Evolutionary conservation across 345 rosid genomes (phyloP), one percentile per base, ranked within the genome.

Genomic region (Sonneratia caseolaris): DNA sequence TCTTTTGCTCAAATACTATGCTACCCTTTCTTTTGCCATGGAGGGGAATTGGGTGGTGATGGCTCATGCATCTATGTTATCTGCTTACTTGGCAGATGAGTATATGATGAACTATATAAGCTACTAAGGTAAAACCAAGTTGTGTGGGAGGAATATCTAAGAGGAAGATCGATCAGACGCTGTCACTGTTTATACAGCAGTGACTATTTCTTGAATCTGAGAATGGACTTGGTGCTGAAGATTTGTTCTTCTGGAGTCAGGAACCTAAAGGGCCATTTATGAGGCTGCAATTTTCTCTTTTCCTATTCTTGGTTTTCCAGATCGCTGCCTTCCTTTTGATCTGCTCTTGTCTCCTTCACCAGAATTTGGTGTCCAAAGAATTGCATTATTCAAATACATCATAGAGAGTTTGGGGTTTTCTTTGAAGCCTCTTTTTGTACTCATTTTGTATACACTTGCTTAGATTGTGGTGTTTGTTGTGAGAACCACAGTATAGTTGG

Each of bases 341-440:
- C 19, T 51, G 18, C 38, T 27, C 53, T 66, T 64, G 18, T 48
- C 35, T 68, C 72, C 65, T 72, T 37, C 49, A 22, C 65, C 73
- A 53, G 68, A 75, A 68, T 66, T 73, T 47, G 72, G 76, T 69
- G 62, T 75, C 74, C 47, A 59, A 32, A 62, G 61, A 8, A 61
- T 73, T 77, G 81, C 84, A 78, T 75, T 78, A 67, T 78, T 70
- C 70, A 66, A 67, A 72, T 67, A 71, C 69, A 57, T 77, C 83
- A 80, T 64, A 77, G 79, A 77, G 79, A 75, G 79, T 75, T 70
- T 64, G 73, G 68, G 51, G 51, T 48, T 61, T 55, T 64, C 42
- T 72, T 21, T 65, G 38, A 35, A 40, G 42, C 43, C 42, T 40
- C 38, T 35, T 47, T 74, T 15, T 74, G 81, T 71, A 81, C 76